phyloP scores from a whole-genome alignment of 768 basidiomycete species.

The Boletus coccyginus region DNA sequence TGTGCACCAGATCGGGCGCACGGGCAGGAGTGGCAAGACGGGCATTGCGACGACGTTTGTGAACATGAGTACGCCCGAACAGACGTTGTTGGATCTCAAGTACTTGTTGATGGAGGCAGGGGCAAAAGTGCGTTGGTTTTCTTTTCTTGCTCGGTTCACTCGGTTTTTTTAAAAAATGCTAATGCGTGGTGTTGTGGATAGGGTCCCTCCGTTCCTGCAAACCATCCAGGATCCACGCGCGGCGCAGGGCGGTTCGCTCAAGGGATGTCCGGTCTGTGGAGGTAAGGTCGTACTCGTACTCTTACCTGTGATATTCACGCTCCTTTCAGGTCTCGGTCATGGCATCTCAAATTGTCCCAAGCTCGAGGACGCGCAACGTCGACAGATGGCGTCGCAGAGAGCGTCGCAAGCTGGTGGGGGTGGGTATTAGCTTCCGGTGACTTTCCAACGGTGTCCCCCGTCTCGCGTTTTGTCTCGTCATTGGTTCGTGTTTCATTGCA shows the following conservation, averaged over 20 bases:
- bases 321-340: slow-evolving; percentile 77
- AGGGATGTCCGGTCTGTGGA: slow-evolving; percentile 95
- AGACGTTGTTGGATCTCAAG: slow-evolving; percentile 94
- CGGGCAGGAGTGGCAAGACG: slow-evolving; percentile 95
- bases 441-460: background rate
- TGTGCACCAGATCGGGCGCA: slow-evolving; percentile 98
- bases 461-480: background rate
- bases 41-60: slow-evolving; percentile 99
- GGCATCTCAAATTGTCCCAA: slow-evolving; percentile 95
- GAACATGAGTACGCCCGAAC: slow-evolving; percentile 96
- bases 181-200: slow-evolving; percentile 24
- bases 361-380: slow-evolving; percentile 86
- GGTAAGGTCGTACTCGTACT: slow-evolving; percentile 43
- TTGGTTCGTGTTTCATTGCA: background rate
- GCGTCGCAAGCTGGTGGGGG: slow-evolving; percentile 61
- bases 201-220: slow-evolving; percentile 90
- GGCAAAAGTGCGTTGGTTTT: slow-evolving; percentile 77
- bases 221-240: slow-evolving; percentile 90
- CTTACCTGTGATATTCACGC: background rate
- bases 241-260: slow-evolving; percentile 70
- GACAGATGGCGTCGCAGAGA: slow-evolving; percentile 88
- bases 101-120: slow-evolving; percentile 95
- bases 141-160: background rate
- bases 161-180: background rate
- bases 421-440: slow-evolving; percentile 23